phyloP scores from a whole-genome alignment of 305 asterid species.

The Nicotiana rustica region DNA sequence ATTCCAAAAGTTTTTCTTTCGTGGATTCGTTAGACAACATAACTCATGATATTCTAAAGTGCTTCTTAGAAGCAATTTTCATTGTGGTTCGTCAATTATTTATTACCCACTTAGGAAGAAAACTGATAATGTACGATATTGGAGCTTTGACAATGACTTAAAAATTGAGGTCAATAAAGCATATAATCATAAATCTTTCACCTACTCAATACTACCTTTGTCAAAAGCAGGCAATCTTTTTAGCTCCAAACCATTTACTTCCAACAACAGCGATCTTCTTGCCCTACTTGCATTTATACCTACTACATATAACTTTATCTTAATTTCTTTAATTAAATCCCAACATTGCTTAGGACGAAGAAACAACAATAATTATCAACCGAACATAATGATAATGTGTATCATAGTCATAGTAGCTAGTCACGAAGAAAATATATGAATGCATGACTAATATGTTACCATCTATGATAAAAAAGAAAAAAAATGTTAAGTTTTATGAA shows the following conservation, averaged over 20 bases:
- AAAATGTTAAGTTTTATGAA: too few species aligned
- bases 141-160: background rate
- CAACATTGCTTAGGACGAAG: background rate
- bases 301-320: background rate
- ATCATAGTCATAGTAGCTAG: background rate
- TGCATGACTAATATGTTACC: background rate
- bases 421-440: background rate
- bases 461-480: background rate
- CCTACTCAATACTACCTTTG: slow-evolving; percentile 9
- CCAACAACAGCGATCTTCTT: slow-evolving; percentile 4
- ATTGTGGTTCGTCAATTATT: background rate
- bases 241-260: slow-evolving; percentile 26
- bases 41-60: too few species aligned
- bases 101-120: slow-evolving; percentile 4
- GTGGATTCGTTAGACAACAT: too few species aligned
- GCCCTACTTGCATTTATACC: slow-evolving; percentile 22
- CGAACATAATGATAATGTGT: background rate
- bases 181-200: slow-evolving; percentile 24
- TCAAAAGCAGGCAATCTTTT: slow-evolving; percentile 20
- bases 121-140: background rate
- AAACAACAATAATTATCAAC: slow-evolving; percentile 9
- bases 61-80: background rate
- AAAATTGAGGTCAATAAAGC: background rate
- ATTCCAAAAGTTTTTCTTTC: too few species aligned
- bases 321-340: background rate